phyloP scores from a whole-genome alignment of 176 grass and related monocot species.

The Oryza longistaminata region DNA sequence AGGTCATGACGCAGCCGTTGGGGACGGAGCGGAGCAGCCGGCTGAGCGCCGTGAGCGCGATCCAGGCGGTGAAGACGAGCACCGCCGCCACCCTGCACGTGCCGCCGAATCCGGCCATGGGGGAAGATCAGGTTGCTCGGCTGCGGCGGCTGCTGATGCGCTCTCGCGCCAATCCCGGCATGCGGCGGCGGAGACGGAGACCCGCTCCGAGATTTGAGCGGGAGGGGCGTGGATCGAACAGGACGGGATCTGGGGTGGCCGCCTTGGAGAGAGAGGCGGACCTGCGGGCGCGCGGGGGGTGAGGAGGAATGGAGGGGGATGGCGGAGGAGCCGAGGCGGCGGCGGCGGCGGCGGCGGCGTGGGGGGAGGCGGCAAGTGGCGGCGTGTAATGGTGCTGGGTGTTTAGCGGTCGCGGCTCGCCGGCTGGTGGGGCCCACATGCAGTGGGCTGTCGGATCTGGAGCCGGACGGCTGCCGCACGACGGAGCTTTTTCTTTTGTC shows the following conservation, averaged over 20 bases:
- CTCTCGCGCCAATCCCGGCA: not conserved
- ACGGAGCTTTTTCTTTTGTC: too few species aligned
- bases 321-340: not conserved
- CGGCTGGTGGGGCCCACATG: not conserved
- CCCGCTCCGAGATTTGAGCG: not conserved
- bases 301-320: not conserved
- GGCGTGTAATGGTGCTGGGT: too few species aligned
- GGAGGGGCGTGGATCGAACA: not conserved
- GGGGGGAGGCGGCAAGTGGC: too few species aligned
- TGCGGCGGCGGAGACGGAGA: not conserved
- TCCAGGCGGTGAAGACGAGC: slow-evolving; percentile 54
- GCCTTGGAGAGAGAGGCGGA: not conserved
- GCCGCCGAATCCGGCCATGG: slow-evolving; percentile 60
- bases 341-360: not conserved
- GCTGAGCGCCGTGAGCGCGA: slow-evolving; percentile 56
- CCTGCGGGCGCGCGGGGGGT: not conserved
- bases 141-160: not conserved
- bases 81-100: slow-evolving; percentile 58
- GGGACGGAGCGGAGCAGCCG: slow-evolving; percentile 72
- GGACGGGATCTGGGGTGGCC: not conserved
- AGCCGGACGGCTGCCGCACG: too few species aligned
- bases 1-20: slow-evolving; percentile 89
- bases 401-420: not conserved
- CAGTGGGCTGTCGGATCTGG: slow-evolving; percentile 16
- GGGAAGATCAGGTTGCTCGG: not conserved